These are phyloP conservation scores for Alternaria solani DNA, from an alignment of 2,329 filamentous ascomycete species.

Conservation along the genomic window DNA sequence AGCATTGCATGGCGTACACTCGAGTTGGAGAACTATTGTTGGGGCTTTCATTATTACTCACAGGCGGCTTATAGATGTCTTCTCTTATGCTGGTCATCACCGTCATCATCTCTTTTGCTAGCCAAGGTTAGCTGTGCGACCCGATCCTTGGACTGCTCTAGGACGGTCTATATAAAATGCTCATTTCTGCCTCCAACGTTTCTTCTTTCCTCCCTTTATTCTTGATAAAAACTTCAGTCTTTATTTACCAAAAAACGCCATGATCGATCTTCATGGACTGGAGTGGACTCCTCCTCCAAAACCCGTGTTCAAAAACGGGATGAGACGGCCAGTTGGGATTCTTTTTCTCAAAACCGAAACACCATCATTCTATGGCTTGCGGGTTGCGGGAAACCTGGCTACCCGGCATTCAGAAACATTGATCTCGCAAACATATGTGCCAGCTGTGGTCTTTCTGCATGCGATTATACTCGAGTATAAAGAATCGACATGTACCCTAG, in stretches of 20 bases:
- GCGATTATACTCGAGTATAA: too few species aligned
- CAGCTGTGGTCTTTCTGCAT: too few species aligned
- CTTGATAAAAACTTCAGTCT: not conserved
- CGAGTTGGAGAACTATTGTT: not conserved
- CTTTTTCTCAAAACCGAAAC: too few species aligned
- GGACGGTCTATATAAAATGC: not conserved
- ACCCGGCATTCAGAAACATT: too few species aligned
- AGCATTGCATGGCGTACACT: constrained; percentile 14
- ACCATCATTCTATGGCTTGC: rapidly evolving
- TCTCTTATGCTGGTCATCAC: not conserved
- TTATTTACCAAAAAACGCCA: not conserved
- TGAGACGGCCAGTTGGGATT: too few species aligned
- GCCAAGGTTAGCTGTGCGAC: not conserved
- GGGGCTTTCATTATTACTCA: not conserved
- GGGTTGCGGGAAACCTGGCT: too few species aligned
- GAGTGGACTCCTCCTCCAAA: not conserved
- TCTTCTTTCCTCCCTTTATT: not conserved
- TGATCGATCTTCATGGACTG: not conserved
- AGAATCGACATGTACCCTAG: too few species aligned
- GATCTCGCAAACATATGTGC: too few species aligned
- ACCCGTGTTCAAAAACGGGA: rapidly evolving
- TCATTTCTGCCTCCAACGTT: not conserved
- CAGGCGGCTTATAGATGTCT: not conserved
- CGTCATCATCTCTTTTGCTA: not conserved
- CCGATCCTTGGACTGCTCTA: not conserved